A percentile compares a stretch with the other conserved stretches of the same genome.
Conservation (phyloP, 768 basidiomycete genomes). For the Lactarius pseudohatsudake region DNA sequence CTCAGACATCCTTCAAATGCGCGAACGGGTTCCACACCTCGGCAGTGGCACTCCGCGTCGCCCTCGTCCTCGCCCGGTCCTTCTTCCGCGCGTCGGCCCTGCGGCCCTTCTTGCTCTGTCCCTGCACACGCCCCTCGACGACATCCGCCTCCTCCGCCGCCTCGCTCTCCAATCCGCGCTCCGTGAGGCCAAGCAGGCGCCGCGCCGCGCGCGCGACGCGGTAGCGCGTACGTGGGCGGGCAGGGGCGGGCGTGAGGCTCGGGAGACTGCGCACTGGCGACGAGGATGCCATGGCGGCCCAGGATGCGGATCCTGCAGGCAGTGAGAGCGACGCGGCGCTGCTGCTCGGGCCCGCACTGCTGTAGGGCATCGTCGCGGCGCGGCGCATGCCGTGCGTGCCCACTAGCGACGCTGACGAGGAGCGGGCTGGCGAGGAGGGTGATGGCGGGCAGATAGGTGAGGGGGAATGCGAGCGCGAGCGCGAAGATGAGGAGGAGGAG, state of each 20-base stretch:
- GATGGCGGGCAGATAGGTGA: slow-evolving; percentile 16
- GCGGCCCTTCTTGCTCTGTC: slow-evolving; percentile 13
- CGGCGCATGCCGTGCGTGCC: background rate
- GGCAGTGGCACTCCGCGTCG: background rate
- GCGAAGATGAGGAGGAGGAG: slow-evolving; percentile 23
- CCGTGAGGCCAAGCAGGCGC: slow-evolving; percentile 32
- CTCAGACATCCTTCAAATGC: slow-evolving; percentile 9
- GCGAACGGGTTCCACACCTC: slow-evolving; percentile 24
- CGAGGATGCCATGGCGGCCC: background rate
- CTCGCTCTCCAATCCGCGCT: slow-evolving; percentile 30
- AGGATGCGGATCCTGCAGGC: background rate
- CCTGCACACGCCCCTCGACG: slow-evolving; percentile 17
- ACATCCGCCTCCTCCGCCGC: slow-evolving; percentile 32
- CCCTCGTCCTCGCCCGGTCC: background rate
- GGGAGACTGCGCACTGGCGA: slow-evolving; percentile 26
- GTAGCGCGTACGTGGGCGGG: slow-evolving; percentile 32
- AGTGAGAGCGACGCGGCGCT: slow-evolving; percentile 17
- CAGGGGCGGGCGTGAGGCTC: slow-evolving; percentile 30
- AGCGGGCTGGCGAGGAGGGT: slow-evolving; percentile 14
- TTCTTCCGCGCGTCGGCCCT: slow-evolving; percentile 15
- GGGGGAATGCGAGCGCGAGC: slow-evolving; percentile 11
- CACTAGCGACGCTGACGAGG: slow-evolving; percentile 11
- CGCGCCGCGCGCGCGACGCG: slow-evolving; percentile 34
- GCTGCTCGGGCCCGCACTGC: background rate
- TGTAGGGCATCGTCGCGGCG: slow-evolving; percentile 17